Evolutionary conservation across 768 basidiomycete species (phyloP).

Genomic region (Kwoniella dejecticola): DNA sequence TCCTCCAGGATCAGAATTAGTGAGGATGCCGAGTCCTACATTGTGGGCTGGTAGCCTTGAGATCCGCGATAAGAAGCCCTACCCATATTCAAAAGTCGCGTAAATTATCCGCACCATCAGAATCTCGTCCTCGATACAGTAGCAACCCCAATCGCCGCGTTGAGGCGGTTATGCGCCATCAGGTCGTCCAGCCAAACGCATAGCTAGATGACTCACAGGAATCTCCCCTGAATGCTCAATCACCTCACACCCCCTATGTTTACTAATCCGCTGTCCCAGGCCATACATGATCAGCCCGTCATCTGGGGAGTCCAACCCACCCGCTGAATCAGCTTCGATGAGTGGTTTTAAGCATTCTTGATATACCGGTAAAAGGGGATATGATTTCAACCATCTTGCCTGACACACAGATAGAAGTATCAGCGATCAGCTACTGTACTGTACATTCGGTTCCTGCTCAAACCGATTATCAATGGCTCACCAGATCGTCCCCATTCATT

Average conservation of each 20-base stretch:
- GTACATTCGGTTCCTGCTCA: neutral
- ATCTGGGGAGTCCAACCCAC: constrained; percentile 2
- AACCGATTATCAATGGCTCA: neutral
- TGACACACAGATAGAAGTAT: neutral
- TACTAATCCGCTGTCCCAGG: neutral
- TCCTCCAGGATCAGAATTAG: constrained; percentile 10
- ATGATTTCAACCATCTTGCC: constrained; percentile 3
- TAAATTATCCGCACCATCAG: neutral
- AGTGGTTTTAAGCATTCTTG: neutral
- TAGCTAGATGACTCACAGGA: neutral
- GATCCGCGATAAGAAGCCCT: constrained; percentile 4
- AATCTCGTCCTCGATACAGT: too few relatives aligned
- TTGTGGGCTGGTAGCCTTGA: neutral
- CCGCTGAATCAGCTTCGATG: neutral
- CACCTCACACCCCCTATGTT: neutral
- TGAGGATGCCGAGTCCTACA: neutral
- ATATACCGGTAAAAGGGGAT: neutral
- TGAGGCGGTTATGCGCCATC: too few relatives aligned
- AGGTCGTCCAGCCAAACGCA: too few relatives aligned
- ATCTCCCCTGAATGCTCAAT: neutral
- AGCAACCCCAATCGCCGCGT: too few relatives aligned
- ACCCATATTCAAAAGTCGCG: neutral
- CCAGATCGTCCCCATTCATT: constrained; percentile 5
- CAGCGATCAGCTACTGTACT: neutral
- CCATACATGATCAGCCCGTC: constrained; percentile 5